Conservation (phyloP, 2,329 filamentous ascomycete genomes). For the Davidsoniella virescens region DNA sequence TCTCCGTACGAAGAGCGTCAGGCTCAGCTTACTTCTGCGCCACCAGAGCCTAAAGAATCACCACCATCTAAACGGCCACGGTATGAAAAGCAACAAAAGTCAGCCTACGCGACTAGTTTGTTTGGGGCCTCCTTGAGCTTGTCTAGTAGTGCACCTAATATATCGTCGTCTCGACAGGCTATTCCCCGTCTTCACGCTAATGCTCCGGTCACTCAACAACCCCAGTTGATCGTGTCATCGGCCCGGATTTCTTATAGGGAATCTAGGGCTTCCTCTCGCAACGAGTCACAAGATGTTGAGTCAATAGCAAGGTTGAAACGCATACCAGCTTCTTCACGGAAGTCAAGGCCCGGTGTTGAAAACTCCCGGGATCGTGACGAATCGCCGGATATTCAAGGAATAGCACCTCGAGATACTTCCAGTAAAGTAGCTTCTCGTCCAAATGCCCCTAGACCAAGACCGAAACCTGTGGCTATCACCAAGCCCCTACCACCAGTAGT, state of each 20-base stretch:
- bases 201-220: not conserved
- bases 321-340: too few relatives aligned
- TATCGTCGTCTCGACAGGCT: not conserved
- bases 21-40: not conserved
- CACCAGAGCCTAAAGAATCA: not conserved
- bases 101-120: conserved; percentile 33
- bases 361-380: too few relatives aligned
- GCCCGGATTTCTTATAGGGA: conserved; percentile 5
- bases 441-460: too few relatives aligned
- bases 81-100: conserved; percentile 22
- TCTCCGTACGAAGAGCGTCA: conserved; percentile 10
- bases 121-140: conserved; percentile 32
- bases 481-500: too few relatives aligned
- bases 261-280: not conserved
- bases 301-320: too few relatives aligned
- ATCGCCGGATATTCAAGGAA: too few relatives aligned
- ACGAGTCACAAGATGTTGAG: too few relatives aligned
- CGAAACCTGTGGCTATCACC: too few relatives aligned
- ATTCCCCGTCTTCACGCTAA: conserved; percentile 9
- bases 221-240: not conserved
- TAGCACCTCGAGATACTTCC: too few relatives aligned
- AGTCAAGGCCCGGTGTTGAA: too few relatives aligned
- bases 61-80: conserved; percentile 14
- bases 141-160: not conserved
- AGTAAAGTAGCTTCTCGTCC: too few relatives aligned